Percentiles rank a stretch among this genome's conserved stretches.
Evolutionary conservation across 1,139 yeast species (phyloP).

Genomic region (Cylindricascospora bacillispora): DNA sequence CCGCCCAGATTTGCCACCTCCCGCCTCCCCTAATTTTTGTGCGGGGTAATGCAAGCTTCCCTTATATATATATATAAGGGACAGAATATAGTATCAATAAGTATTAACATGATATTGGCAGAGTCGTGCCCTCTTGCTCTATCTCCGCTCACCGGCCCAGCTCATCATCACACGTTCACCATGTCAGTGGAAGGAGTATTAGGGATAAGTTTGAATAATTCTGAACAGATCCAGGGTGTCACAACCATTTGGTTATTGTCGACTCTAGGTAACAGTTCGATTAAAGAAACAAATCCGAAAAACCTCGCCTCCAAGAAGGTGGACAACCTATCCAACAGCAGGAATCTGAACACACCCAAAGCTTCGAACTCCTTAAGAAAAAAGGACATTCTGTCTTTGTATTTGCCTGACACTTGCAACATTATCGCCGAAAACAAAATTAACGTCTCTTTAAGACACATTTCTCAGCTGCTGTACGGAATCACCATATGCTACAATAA

Average conservation of each 20-base stretch:
- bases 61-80: too few species aligned
- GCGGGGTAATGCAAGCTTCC: too few species aligned
- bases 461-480: conserved; percentile 22
- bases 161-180: too few species aligned
- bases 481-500: conserved; percentile 22
- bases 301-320: background rate
- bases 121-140: too few species aligned
- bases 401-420: conserved; percentile 22
- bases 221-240: conserved; percentile 5
- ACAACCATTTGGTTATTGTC: conserved; percentile 11
- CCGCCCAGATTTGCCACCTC: too few species aligned
- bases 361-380: conserved; percentile 10
- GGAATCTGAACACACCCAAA: background rate
- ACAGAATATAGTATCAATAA: too few species aligned
- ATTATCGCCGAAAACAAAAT: conserved; percentile 11
- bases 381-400: conserved; percentile 21
- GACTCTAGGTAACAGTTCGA: conserved; percentile 7
- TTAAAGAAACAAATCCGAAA: conserved; percentile 1
- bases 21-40: too few species aligned
- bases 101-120: too few species aligned
- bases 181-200: too few species aligned
- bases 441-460: conserved; percentile 17
- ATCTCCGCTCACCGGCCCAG: too few species aligned
- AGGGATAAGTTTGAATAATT: too few species aligned
- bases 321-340: background rate